Evolutionary conservation across 2,329 filamentous ascomycete species (phyloP), one percentile per base, ranked within the genome.

Genomic region (Exophiala alcalophila): DNA sequence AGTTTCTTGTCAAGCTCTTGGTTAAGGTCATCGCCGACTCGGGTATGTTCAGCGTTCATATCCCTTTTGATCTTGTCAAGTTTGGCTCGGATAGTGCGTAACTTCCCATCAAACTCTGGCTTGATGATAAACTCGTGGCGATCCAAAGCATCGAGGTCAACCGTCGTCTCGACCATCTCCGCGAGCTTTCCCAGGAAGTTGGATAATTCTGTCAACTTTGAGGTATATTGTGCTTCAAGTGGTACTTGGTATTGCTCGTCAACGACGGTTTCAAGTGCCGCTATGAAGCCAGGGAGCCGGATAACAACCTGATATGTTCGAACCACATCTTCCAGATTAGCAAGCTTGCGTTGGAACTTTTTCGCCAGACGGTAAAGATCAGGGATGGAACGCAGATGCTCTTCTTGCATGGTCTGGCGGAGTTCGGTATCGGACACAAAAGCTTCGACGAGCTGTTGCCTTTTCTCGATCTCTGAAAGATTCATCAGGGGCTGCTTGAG

Each of bases 41-140:
- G 74, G 36, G 73, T 71, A 58, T 94, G 92, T 62, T 97, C 91
- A 21, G 74, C 74, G 36, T 90, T 78, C 79, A 98, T 96, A 40
- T 90, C 84, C 29, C 80, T 72, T 51, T 83, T 83, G 19, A 95
- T 70, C 59, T 83, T 87, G 60, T 97, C 91, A 2, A 98, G 79
- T 61, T 91, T 92, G 68, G 86, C 90, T 38, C 87, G 81, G 55
- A 98, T 94, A n/a, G 86, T 80, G 12, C 84, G 81, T 25, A 98
- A 72, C 40, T 82, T 78, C 45, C 96, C 89, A 59, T 98, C 92
- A 53, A 96, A 98, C 60, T 98, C 92, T 1, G 94, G 86, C 67
- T 97, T 98, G 76, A 98, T 98, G 58, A 96, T 91, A 67, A 94
- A 98, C 62, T 98, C 92, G 60, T 98, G 92, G 54, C 92, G 89